Evolutionary conservation across 495 filamentous ascomycete species (phyloP), one percentile per base, ranked within the genome.

Genomic region (Penicillium bovifimosum): DNA sequence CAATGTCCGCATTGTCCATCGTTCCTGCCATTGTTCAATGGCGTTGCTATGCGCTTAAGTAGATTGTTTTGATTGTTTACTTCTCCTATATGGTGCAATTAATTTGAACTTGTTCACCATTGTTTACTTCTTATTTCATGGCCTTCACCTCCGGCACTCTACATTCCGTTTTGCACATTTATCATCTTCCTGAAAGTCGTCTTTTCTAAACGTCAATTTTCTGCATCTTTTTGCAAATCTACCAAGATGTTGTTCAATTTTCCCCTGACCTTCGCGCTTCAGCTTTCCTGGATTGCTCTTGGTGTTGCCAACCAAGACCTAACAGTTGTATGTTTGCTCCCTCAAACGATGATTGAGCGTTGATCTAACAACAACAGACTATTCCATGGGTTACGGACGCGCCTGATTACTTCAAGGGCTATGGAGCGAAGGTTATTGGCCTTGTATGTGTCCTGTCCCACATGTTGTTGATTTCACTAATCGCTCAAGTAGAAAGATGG

Each of bases 401-500:
- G 0, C 48, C 48, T 5, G 48, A 42, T 32, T 50, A 41, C 36
- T 42, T 50, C 38, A 16, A 50, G 9, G 48, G 48, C 18, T 50
- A 50, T 40, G 48, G 48, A 1, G 48, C 8, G 17, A 34, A 50
- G 31, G 38, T 10, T 8, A 13, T 50, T 7, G 48, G 29, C 17
- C 29, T 31, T 3, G 48, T 42, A 27, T 9, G 48, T 50, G 14
- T 34, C 3, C 9, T 24, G 1, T n/a, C 34, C 18, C 10, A 3
- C 13, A 17, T 28, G n/a, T n/a, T 29, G 7, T 5, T 13, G 26
- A 29, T 7, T 11, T 14, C 4, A 17, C 29, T 42, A 10, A 50
- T 38, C 26, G 11, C 7, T 1, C 17, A 10, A 6, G 4, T 17
- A 42, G 38, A 16, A 32, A n/a, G 48, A 26, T 26, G 48, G 20